These are phyloP conservation scores for Phytopythium cucurbitacearum DNA, from an alignment of 352 stramenopile genomes.

Conservation along the genomic window DNA sequence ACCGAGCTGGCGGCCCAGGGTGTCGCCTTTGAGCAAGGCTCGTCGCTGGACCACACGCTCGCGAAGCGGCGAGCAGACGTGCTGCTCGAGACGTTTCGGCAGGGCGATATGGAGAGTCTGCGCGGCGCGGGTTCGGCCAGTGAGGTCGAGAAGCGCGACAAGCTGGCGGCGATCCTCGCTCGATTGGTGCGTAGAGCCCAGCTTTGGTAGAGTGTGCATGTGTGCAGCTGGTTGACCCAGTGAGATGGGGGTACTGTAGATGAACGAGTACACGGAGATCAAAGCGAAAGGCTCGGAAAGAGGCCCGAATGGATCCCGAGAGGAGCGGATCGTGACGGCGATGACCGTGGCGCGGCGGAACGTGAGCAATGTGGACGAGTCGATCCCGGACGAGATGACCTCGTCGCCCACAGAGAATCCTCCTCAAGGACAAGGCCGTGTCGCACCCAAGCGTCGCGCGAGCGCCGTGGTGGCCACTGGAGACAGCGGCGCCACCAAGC, in stretches of 20 bases:
- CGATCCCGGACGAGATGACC: neutral
- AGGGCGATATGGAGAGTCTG: constrained; percentile 28
- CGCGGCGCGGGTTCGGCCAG: constrained; percentile 26
- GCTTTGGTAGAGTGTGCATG: neutral
- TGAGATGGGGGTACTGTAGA: constrained; percentile 7
- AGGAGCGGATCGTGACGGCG: constrained; percentile 29
- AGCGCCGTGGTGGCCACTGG: constrained; percentile 3
- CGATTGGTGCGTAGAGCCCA: constrained; percentile 13
- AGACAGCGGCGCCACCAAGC: constrained; percentile 16
- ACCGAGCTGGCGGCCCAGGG: constrained; percentile 16
- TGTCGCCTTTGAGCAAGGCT: constrained; percentile 13
- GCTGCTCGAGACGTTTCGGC: constrained; percentile 30
- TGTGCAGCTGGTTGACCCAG: neutral
- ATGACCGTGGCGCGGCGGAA: constrained; percentile 18
- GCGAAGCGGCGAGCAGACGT: constrained; percentile 37
- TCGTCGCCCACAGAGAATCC: too few relatives aligned
- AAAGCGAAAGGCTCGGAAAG: constrained; percentile 9
- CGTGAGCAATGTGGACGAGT: constrained; percentile 15
- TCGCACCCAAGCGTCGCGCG: neutral
- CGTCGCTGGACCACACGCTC: constrained; percentile 26
- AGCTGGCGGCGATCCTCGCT: constrained; percentile 26
- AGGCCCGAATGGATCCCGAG: constrained; percentile 12
- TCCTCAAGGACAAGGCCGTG: too few relatives aligned
- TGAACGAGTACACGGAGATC: constrained; percentile 30
- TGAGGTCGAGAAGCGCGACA: constrained; percentile 33